A percentile compares a stretch with the other conserved stretches of the same genome.
Conservation (phyloP, 352 stramenopile species). For the Globisporangium polare region DNA sequence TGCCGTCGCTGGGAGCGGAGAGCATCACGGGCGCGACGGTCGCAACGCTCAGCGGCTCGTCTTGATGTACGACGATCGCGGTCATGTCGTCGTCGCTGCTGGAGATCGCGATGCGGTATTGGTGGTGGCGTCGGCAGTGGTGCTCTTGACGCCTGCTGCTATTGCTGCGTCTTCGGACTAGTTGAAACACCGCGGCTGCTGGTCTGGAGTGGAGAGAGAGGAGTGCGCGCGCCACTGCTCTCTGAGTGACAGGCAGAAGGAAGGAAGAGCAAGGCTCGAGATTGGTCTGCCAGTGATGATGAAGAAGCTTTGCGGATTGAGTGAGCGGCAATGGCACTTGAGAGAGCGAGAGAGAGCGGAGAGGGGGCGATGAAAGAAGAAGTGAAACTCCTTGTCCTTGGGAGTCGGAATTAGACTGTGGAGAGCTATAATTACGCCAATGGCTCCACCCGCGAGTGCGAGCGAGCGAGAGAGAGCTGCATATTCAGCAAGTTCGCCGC, state of each 20-base stretch:
- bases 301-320: neutral
- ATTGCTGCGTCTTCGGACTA: neutral
- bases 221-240: neutral
- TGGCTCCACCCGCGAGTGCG: too few species aligned
- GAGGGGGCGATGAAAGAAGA: neutral
- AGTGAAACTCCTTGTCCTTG: neutral
- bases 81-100: slow-evolving; percentile 11
- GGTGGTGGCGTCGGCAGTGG: neutral
- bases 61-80: slow-evolving; percentile 22
- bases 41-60: slow-evolving; percentile 8
- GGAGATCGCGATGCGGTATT: slow-evolving; percentile 1
- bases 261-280: neutral
- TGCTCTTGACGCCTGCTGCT: neutral
- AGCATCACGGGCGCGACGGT: slow-evolving; percentile 7
- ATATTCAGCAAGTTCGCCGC: too few species aligned
- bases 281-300: neutral
- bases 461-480: too few species aligned
- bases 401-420: too few species aligned
- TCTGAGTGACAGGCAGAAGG: neutral
- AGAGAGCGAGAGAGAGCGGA: neutral
- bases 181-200: neutral
- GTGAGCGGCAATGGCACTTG: neutral
- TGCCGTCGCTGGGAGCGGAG: neutral
- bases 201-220: neutral
- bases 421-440: too few species aligned